Evolutionary conservation across 495 filamentous ascomycete species (phyloP).

Genomic region (Hypoxylon cercidicola): DNA sequence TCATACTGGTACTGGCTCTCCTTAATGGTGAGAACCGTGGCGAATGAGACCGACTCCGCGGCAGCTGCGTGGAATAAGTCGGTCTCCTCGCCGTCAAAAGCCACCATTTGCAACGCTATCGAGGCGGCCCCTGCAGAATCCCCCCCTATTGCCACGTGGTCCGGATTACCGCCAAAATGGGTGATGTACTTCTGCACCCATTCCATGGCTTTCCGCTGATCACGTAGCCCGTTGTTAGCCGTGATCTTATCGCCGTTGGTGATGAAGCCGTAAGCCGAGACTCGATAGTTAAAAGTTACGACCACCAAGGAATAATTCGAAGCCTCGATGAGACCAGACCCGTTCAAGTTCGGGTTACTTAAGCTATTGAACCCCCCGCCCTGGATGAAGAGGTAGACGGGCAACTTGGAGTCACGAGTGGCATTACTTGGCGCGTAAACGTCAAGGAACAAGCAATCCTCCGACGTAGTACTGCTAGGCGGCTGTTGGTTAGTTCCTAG

Average conservation of each 20-base stretch:
- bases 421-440: slow-evolving; percentile 69
- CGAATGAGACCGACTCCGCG: slow-evolving; percentile 74
- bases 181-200: slow-evolving; percentile 78
- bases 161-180: slow-evolving; percentile 73
- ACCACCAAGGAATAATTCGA: slow-evolving; percentile 68
- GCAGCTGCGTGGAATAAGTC: slow-evolving; percentile 70
- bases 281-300: slow-evolving; percentile 72
- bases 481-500: slow-evolving; percentile 27
- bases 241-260: slow-evolving; percentile 41
- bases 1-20: slow-evolving; percentile 75
- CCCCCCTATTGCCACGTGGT: slow-evolving; percentile 71
- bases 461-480: slow-evolving; percentile 47
- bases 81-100: slow-evolving; percentile 58
- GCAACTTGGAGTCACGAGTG: slow-evolving; percentile 58
- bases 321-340: slow-evolving; percentile 63
- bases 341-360: slow-evolving; percentile 69
- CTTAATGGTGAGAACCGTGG: slow-evolving; percentile 64
- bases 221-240: slow-evolving; percentile 70
- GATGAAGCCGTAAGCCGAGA: slow-evolving; percentile 50
- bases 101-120: slow-evolving; percentile 47
- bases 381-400: slow-evolving; percentile 74
- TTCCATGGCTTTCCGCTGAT: slow-evolving; percentile 73
- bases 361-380: slow-evolving; percentile 72
- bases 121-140: slow-evolving; percentile 70
- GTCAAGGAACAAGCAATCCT: slow-evolving; percentile 74